These are phyloP conservation scores for Penicillium sp. DNA, from an alignment of 2,329 filamentous ascomycete genomes.

Conservation along the genomic window DNA sequence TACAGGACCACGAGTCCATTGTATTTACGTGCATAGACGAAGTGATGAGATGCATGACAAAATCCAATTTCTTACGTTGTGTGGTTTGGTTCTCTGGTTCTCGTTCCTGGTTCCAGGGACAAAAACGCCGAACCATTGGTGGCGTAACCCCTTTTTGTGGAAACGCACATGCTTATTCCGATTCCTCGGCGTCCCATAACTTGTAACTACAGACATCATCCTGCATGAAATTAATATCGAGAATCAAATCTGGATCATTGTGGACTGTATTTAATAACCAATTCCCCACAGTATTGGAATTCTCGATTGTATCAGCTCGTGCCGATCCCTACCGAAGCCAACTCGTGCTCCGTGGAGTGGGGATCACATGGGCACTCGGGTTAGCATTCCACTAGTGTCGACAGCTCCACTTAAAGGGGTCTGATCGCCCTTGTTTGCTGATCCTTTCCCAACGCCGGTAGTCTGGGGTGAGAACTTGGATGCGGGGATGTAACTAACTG, in stretches of 20 bases:
- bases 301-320: background rate
- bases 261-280: background rate
- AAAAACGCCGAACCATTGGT: conserved; percentile 2
- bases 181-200: background rate
- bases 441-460: conserved; percentile 4
- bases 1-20: background rate
- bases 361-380: conserved; percentile 20
- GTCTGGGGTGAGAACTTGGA: conserved; percentile 8
- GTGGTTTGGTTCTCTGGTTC: background rate
- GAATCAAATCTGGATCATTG: background rate
- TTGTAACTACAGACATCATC: background rate
- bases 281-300: background rate
- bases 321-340: conserved; percentile 16
- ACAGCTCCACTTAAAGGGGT: background rate
- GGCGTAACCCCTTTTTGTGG: background rate
- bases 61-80: background rate
- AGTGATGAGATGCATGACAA: background rate
- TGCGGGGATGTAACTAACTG: conserved; percentile 7
- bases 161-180: background rate
- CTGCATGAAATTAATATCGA: background rate
- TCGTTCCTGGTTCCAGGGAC: conserved; percentile 4
- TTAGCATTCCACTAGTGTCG: background rate
- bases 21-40: background rate
- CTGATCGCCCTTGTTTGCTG: conserved; percentile 2
- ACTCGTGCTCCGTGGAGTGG: conserved; percentile 7